Base-by-base conservation (phyloP, 495 filamentous ascomycete genomes). In the Cenococcum geophilum region DNA sequence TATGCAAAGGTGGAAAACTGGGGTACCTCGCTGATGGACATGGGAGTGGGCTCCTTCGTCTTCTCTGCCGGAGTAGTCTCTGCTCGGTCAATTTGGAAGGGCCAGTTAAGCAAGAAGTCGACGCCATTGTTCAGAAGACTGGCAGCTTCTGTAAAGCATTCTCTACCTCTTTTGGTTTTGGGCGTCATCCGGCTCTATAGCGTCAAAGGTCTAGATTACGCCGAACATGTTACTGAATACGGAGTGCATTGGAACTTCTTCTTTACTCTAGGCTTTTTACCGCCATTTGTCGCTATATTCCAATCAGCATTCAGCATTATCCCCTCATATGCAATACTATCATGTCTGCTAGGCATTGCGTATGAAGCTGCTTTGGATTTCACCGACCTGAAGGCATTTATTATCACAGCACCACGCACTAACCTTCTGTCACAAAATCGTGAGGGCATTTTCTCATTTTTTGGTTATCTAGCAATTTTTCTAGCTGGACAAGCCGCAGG, bases 231-330 rank as follows among this genome's bases (percentile, higher is more conserved):
- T 37, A 92, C 90, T 1, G 93, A 99, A 67, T 99, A 99, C 68
- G 93, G 93, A 34, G 89, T 97, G 11, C 93, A 99, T 72, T 99
- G 93, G 93, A 99, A 99, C 73, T 99, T 99, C 73, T 99, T 99
- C 77, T 97, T 99, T 74, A 99, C 93, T 0, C 76, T 99, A 11
- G 92, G 85, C 4, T 82, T 97, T 25, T 74, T 99, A 35, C 90
- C 92, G 1, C 91, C 91, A 3, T 93, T 93, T 65, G 83, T 95
- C 55, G 92, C 92, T n/a, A 71, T 96, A 0, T 89, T 93, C 56
- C 87, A 92, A 62, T 82, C 86, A 0, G 70, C 80, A 9, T 76
- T 85, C 36, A 69, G 70, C 3, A 52, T 81, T 62, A 76, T 91
- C 32, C 89, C 85, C 1, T 92, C 87, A 1, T 92, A 88, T 61